These are phyloP conservation scores for Exophiala viscosa DNA, from an alignment of 2,329 filamentous ascomycete species.

Conservation along the genomic window DNA sequence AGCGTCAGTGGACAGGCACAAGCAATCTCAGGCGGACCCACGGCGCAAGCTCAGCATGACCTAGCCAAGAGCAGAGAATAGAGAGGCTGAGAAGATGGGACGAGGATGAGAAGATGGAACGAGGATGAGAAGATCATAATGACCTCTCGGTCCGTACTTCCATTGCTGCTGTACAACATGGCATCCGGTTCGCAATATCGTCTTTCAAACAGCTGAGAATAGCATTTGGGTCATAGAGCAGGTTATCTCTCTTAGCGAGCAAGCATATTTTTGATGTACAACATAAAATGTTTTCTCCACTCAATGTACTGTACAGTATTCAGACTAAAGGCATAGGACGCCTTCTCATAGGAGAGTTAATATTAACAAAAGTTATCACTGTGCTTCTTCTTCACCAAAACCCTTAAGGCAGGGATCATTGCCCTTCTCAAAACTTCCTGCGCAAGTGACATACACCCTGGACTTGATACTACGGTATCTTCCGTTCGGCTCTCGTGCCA, in stretches of 20 bases:
- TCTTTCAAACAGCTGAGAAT: not conserved
- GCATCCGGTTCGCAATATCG: not conserved
- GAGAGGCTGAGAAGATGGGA: not conserved
- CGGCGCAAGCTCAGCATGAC: conserved; percentile 36
- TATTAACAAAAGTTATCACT: too few species aligned
- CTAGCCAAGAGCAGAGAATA: conserved; percentile 8
- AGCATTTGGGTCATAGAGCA: not conserved
- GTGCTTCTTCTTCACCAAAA: too few species aligned
- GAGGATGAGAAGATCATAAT: not conserved
- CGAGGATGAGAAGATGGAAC: not conserved
- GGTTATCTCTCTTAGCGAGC: not conserved
- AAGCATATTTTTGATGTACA: not conserved
- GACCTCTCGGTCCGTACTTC: not conserved
- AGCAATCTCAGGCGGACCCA: conserved; percentile 38
- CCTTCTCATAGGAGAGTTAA: too few species aligned
- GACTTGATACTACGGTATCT: too few species aligned
- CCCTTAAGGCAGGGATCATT: too few species aligned
- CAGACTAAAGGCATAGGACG: too few species aligned
- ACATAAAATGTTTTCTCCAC: not conserved
- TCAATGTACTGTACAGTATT: too few species aligned
- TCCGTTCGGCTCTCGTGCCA: too few species aligned
- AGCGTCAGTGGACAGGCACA: conserved; percentile 34
- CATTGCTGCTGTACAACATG: not conserved
- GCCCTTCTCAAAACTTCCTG: too few species aligned
- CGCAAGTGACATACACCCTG: too few species aligned